Evolutionary conservation across 1,284 basidiomycete species (phyloP).

Genomic region (Austroboletus sp.): DNA sequence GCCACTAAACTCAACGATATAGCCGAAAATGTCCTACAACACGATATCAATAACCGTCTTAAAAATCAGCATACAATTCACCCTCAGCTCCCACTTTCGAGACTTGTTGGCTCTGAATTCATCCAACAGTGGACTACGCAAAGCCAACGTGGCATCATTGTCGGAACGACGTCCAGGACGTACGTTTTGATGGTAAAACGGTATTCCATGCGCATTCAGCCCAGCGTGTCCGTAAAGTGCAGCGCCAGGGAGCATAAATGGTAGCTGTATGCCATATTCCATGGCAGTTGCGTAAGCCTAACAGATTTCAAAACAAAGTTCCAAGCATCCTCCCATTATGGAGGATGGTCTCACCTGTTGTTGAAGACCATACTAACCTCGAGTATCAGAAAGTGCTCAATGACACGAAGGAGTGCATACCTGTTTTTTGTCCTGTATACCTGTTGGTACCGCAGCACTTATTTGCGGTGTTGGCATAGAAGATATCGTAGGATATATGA

Average conservation of each 20-base stretch:
- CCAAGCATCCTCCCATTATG: slow-evolving; percentile 37
- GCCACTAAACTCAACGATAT: slow-evolving; percentile 86
- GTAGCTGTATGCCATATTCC: slow-evolving; percentile 47
- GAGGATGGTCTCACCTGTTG: slow-evolving; percentile 39
- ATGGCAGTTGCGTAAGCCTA: slow-evolving; percentile 38
- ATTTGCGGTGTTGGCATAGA: slow-evolving; percentile 48
- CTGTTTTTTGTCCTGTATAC: slow-evolving; percentile 56
- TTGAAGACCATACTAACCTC: slow-evolving; percentile 43
- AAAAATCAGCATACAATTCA: slow-evolving; percentile 32
- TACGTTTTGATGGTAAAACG: slow-evolving; percentile 38
- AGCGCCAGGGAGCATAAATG: slow-evolving; percentile 42
- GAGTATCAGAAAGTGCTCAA: slow-evolving; percentile 10
- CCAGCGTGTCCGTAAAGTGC: slow-evolving; percentile 38
- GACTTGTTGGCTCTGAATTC: slow-evolving; percentile 80
- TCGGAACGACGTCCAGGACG: slow-evolving; percentile 41
- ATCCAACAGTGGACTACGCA: slow-evolving; percentile 70
- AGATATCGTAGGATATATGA: slow-evolving; percentile 55
- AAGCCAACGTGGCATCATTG: slow-evolving; percentile 31
- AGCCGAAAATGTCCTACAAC: slow-evolving; percentile 74
- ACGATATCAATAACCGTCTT: slow-evolving; percentile 6
- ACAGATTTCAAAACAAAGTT: slow-evolving; percentile 39
- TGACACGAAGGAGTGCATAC: slow-evolving; percentile 32
- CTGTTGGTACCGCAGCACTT: slow-evolving; percentile 37
- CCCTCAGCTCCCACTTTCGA: slow-evolving; percentile 74
- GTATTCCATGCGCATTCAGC: slow-evolving; percentile 29